Evolutionary conservation across 345 rosid genomes (phyloP).

Genomic region (Eucalyptus brandiana): DNA sequence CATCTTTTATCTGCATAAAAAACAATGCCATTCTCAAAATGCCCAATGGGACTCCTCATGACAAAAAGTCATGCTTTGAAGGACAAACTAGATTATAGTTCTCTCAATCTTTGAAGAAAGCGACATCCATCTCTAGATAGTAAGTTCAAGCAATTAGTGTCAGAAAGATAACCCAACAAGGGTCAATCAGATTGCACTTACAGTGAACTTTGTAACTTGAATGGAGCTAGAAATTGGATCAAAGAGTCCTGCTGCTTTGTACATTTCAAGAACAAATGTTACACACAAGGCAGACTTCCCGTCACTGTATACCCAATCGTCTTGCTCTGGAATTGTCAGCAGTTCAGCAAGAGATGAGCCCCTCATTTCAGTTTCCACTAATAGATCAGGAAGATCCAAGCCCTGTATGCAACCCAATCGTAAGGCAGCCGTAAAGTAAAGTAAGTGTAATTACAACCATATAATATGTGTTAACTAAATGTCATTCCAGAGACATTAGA

Average conservation of each 20-base stretch:
- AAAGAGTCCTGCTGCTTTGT: constrained; percentile 85
- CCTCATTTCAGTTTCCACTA: constrained; percentile 51
- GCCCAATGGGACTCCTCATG: too few species aligned
- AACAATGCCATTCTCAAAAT: too few species aligned
- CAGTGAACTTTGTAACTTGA: constrained; percentile 95
- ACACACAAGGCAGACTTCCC: constrained; percentile 83
- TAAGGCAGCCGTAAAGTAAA: neutral
- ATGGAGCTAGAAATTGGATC: constrained; percentile 45
- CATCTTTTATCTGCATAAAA: constrained; percentile 29
- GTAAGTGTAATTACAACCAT: too few species aligned
- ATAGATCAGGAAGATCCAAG: constrained; percentile 64
- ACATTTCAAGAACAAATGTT: constrained; percentile 86
- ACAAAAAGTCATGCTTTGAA: too few species aligned
- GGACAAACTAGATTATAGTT: too few species aligned
- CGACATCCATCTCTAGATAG: too few species aligned
- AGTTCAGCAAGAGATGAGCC: constrained; percentile 28
- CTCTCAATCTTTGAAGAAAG: too few species aligned
- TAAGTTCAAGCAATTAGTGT: too few species aligned
- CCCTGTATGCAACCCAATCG: constrained; percentile 26
- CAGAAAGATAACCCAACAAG: too few species aligned
- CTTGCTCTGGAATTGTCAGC: constrained; percentile 82
- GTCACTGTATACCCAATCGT: constrained; percentile 79
- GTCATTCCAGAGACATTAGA: too few species aligned
- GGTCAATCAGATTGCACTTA: constrained; percentile 3
- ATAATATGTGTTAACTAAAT: too few species aligned